Base-by-base conservation (phyloP, 116 monocot genomes). In the Iris pallida region DNA sequence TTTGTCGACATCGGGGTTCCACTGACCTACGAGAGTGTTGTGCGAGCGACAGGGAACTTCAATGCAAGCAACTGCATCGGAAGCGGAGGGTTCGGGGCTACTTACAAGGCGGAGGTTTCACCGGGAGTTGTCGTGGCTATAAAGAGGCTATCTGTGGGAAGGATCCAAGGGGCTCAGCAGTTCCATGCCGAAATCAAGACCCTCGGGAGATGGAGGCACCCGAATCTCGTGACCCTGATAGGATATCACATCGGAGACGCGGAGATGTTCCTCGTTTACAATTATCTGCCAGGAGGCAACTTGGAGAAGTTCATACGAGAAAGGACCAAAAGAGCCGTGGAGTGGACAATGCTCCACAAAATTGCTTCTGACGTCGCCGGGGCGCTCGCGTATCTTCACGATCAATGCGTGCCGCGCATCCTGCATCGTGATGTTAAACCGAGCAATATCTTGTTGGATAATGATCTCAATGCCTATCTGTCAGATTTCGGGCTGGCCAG, bases 11-110 rank as follows among this genome's bases (percentile, higher is more conserved):
- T 86, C 55, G 86, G 86, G 11, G 79, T 80, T 4, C 73, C 76
- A 8, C 63, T 86, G 6, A 80, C 79, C 13, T 82, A 79, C 56
- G 86, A 86, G 54, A 77, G 53, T 69, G 76, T 86, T 43, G 86
- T 86, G 18, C 73, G 74, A 70, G 82, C 86, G 3, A 86, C 86
- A 6, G 86, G 86, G 15, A 83, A 56, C 66, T 86, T 86, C 45
- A 86, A 83, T 71, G 83, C 83, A 9, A 86, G 86, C 45, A 86
- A 86, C 53, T 86, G 86, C 59, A 80, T 86, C 62, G 86, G 86
- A 67, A 82, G 80, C 61, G 86, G 86, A 42, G 86, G 86, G n/a
- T 86, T 86, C 17, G 86, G 86, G 20, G 86, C 86, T 42, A 86
- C 86, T 55, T 86, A 86, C 77, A 86, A 83, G 65, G 86, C 86